Base-by-base conservation (phyloP, 495 filamentous ascomycete genomes). In the Aspergillus carlsbadensis region DNA sequence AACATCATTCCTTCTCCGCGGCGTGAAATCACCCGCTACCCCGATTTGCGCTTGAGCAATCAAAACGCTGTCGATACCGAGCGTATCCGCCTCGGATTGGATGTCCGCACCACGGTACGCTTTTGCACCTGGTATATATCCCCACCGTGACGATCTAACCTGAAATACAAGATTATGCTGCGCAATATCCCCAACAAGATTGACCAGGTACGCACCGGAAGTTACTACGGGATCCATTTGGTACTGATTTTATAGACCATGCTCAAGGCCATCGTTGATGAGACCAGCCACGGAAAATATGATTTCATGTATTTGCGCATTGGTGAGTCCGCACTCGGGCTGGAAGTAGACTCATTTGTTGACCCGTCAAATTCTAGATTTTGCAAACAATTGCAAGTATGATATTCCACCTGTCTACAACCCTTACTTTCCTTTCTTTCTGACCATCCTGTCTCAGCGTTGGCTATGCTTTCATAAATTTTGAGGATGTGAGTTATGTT, bases 381-480 rank as follows among this genome's bases (percentile, higher is more conserved):
- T 95, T 65, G 83, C 84, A 40, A 90, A 92, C 61, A 85, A 91
- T 55, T 92, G 89, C 87, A 95, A 93, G 90, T 92, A 75, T 69
- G 87, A 77, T 24, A 43, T 20, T 43, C 40, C 15, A 36, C 26
- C 35, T 5, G 26, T 31, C 11, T 29, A 35, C 14, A 10, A 56
- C 3, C 3, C 26, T 29, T 29, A 40, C 52, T 15, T 8, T n/a
- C 18, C 11, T 20, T 26, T n/a, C 31, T 31, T 24, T 13, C 51
- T 56, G 1, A 70, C 61, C 77, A 73, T 51, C 43, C 39, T 59
- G 61, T 49, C 14, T 13, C 58, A 97, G 92, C 70, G 94, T 98
- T 54, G 94, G 94, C 54, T 98, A 98, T 77, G 94, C 92, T 0
- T 98, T 98, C 73, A 90, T 98, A 71, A 97, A 98, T 67, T 96